Conservation (phyloP, 2,329 filamentous ascomycete species). For the Fusarium transvaalense region DNA sequence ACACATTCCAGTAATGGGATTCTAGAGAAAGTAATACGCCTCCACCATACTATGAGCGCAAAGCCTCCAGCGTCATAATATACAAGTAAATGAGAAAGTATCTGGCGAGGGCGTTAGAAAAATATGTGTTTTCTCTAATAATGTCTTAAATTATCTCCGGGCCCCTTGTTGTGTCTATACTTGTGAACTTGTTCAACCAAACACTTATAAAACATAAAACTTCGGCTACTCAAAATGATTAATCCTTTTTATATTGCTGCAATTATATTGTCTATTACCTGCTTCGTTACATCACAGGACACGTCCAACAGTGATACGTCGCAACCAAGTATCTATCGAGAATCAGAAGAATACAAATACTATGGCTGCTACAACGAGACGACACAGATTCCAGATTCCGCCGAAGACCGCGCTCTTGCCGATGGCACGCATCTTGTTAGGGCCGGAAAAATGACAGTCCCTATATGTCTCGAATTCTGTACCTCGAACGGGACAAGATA, state of each 20-base stretch:
- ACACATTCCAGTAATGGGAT: conserved; percentile 24
- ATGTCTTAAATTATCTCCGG: not conserved
- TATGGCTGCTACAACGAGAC: conserved; percentile 72
- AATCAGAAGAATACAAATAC: conserved; percentile 60
- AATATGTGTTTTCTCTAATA: not conserved
- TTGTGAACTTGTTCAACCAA: not conserved
- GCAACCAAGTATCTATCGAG: conserved; percentile 52
- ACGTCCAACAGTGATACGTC: conserved; percentile 25
- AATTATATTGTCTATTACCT: conserved; percentile 27
- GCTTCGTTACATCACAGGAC: conserved; percentile 28
- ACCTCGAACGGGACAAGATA: conserved; percentile 55
- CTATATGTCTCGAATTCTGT: conserved; percentile 66
- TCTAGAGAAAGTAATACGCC: not conserved
- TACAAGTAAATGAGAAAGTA: not conserved
- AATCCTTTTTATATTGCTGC: not conserved
- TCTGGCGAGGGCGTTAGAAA: too few relatives aligned
- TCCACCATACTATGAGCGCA: not conserved
- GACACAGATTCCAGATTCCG: conserved; percentile 57
- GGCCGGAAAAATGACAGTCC: conserved; percentile 64
- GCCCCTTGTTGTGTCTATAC: not conserved
- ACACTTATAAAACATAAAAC: not conserved
- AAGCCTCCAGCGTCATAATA: conserved; percentile 8
- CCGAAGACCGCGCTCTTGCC: conserved; percentile 60
- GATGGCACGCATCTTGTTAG: conserved; percentile 57
- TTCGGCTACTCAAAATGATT: not conserved